Evolutionary conservation across 192 early-diverging fungal genomes (phyloP).

Genomic region (Coemansia sp.): DNA sequence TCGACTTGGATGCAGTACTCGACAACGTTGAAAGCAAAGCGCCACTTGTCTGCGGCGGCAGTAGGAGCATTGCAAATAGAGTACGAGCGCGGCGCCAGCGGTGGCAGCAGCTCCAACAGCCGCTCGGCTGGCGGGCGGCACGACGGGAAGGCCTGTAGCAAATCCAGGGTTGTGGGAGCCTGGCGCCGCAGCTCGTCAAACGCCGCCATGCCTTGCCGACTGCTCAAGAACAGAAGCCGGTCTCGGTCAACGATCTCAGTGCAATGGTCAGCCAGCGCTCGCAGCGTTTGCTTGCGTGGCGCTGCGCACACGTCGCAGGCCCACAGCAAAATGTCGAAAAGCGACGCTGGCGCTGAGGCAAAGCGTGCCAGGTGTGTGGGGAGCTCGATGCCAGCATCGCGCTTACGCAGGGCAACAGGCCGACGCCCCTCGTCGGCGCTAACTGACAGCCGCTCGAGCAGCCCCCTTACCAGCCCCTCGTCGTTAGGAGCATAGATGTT

Average conservation of each 20-base stretch:
- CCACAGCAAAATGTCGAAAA: conserved; percentile 72
- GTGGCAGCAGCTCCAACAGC: conserved; percentile 77
- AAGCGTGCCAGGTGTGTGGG: conserved; percentile 35
- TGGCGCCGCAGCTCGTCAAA: conserved; percentile 74
- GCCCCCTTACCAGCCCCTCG: conserved; percentile 65
- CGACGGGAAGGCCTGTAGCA: conserved; percentile 80
- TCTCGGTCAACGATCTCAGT: conserved; percentile 70
- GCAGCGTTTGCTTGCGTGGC: conserved; percentile 81
- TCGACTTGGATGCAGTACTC: conserved; percentile 61
- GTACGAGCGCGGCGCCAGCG: conserved; percentile 86
- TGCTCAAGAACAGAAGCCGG: conserved; percentile 76
- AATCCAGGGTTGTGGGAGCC: conserved; percentile 75
- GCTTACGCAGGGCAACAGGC: conserved; percentile 26
- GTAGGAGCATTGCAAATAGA: conserved; percentile 78
- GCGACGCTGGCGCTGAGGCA: conserved; percentile 28
- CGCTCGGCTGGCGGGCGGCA: conserved; percentile 66
- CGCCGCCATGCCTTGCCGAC: conserved; percentile 68
- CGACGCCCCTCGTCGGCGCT: conserved; percentile 31
- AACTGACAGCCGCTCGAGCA: conserved; percentile 65
- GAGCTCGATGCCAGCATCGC: conserved; percentile 45
- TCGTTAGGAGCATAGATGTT: conserved; percentile 88
- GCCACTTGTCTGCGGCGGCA: conserved; percentile 50
- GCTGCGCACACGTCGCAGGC: conserved; percentile 72
- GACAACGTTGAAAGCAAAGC: conserved; percentile 90
- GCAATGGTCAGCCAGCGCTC: conserved; percentile 82